Conservation (phyloP, 1,284 basidiomycete genomes). For the Polyporus tsugae region DNA sequence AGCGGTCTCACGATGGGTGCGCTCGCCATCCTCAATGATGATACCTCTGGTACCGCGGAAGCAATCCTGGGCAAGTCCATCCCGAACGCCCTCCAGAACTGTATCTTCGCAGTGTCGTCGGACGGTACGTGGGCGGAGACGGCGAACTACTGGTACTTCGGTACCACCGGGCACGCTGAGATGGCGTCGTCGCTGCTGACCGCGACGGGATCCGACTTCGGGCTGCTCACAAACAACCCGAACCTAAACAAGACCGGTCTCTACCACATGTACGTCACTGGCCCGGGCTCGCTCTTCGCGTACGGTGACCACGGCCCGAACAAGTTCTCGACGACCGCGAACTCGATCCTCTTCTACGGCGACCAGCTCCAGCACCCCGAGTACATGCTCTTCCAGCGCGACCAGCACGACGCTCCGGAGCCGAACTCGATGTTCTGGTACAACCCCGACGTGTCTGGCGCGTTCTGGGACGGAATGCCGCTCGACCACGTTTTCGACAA, state of each 20-base stretch:
- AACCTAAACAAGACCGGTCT: conserved; percentile 80
- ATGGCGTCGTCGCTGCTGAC: conserved; percentile 86
- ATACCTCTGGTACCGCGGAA: conserved; percentile 78
- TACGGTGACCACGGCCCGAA: conserved; percentile 96
- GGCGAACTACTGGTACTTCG: conserved; percentile 96
- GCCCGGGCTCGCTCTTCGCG: conserved; percentile 89
- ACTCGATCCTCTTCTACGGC: conserved; percentile 78
- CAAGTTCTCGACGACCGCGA: conserved; percentile 90
- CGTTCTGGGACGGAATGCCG: conserved; percentile 89
- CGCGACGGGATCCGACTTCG: conserved; percentile 87
- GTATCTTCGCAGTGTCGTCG: conserved; percentile 66
- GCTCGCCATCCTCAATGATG: conserved; percentile 90
- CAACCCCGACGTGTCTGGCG: conserved; percentile 82
- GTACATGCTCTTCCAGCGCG: conserved; percentile 92
- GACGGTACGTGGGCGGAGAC: conserved; percentile 98
- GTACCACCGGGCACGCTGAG: conserved; percentile 92
- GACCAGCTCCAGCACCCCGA: conserved; percentile 71
- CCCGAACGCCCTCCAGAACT: conserved; percentile 82
- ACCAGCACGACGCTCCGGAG: conserved; percentile 87
- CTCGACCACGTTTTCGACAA: conserved; percentile 88
- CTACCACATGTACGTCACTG: conserved; percentile 92
- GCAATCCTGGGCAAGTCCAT: conserved; percentile 75
- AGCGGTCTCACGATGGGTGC: conserved; percentile 90
- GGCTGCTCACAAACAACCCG: conserved; percentile 74
- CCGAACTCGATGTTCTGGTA: conserved; percentile 99